A percentile compares a stretch with the other conserved stretches of the same genome.
phyloP scores from a whole-genome alignment of 345 rosid species.

The Odontarrhena argentea region DNA sequence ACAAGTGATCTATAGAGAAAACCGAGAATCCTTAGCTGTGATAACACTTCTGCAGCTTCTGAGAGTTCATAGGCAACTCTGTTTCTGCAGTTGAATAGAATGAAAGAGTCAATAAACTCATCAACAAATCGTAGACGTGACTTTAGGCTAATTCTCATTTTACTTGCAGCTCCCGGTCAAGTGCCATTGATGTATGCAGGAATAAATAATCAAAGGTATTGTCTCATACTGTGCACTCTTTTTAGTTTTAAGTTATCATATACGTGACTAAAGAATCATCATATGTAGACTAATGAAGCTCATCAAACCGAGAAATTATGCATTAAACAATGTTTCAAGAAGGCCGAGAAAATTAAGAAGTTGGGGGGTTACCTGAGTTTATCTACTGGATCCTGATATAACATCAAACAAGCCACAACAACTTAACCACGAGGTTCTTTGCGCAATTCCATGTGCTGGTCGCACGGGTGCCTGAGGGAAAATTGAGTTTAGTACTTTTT shows the following conservation, averaged over 20 bases:
- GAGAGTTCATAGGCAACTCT: background rate
- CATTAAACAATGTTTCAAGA: background rate
- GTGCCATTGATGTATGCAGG: background rate
- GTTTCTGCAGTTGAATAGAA: slow-evolving; percentile 22
- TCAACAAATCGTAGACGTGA: background rate
- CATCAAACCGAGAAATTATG: background rate
- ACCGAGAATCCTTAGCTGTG: slow-evolving; percentile 21
- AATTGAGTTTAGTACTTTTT: slow-evolving; percentile 11
- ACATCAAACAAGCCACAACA: slow-evolving; percentile 91
- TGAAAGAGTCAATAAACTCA: slow-evolving; percentile 8
- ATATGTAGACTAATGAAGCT: slow-evolving; percentile 12
- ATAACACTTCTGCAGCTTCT: slow-evolving; percentile 22
- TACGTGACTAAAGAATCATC: background rate
- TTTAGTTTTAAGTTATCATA: background rate
- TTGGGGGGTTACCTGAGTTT: slow-evolving; percentile 52
- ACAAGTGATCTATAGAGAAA: background rate
- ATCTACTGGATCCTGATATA: slow-evolving; percentile 57
- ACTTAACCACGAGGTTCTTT: slow-evolving; percentile 65
- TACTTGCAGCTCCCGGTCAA: background rate
- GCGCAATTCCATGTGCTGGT: slow-evolving; percentile 48
- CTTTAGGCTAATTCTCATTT: slow-evolving; percentile 3
- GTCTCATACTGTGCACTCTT: background rate
- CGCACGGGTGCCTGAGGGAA: slow-evolving; percentile 54
- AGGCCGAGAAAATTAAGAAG: background rate
- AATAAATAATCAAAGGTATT: background rate